phyloP scores from a whole-genome alignment of 345 rosid genomes.

The Acer campestre region DNA sequence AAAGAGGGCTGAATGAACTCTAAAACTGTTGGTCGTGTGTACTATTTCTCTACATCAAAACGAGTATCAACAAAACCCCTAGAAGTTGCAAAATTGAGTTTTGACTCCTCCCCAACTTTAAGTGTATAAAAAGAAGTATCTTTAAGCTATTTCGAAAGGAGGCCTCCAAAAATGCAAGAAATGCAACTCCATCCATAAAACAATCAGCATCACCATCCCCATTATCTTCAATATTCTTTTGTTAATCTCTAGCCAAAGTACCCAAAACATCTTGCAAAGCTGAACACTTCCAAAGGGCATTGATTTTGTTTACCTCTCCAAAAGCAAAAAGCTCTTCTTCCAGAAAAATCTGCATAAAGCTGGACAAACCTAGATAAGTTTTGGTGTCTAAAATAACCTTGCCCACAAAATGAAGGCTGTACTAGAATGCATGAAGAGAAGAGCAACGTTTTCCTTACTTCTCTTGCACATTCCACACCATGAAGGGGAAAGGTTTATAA shows the following conservation, averaged over 20 bases:
- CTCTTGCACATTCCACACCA: not conserved
- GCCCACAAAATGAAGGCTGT: not conserved
- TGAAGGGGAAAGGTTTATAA: not conserved
- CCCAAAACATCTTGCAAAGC: not conserved
- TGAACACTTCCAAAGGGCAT: no score
- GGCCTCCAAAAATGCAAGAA: not conserved
- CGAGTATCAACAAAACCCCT: not conserved
- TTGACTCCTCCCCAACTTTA: not conserved
- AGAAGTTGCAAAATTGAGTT: not conserved
- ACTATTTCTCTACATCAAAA: not conserved
- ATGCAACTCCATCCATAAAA: not conserved
- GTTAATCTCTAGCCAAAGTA: not conserved
- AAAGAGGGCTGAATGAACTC: not conserved
- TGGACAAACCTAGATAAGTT: not conserved
- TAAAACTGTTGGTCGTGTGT: not conserved
- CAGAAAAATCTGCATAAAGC: not conserved
- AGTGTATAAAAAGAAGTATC: not conserved
- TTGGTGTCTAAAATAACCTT: not conserved
- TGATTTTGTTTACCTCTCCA: not conserved
- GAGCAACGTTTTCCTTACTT: not conserved
- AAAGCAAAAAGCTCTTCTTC: not conserved
- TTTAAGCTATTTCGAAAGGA: not conserved
- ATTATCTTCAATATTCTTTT: not conserved
- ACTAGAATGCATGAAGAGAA: not conserved
- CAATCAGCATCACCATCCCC: not conserved